A percentile compares a stretch with the other conserved stretches of the same genome.
phyloP scores from a whole-genome alignment of 768 basidiomycete genomes.

The Podaxis mareebaensis region DNA sequence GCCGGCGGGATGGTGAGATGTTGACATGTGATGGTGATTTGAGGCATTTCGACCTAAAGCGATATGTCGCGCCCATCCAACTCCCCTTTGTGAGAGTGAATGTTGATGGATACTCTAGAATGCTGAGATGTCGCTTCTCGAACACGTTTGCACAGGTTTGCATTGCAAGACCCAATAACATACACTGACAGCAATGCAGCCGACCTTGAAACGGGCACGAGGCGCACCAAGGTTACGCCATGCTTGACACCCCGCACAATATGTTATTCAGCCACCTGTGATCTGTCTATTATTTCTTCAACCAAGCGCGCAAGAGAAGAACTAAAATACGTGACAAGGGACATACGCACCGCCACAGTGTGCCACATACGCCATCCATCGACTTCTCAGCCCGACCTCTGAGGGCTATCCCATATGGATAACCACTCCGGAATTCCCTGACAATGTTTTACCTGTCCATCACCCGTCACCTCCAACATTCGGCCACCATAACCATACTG shows the following conservation, averaged over 20 bases:
- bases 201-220: not conserved
- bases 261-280: not conserved
- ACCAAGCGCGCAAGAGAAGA: not conserved
- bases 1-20: not conserved
- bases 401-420: not conserved
- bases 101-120: not conserved
- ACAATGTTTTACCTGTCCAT: not conserved
- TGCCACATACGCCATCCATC: not conserved
- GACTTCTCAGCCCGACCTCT: not conserved
- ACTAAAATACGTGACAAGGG: not conserved
- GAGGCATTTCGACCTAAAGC: not conserved
- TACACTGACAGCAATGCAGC: too few species aligned
- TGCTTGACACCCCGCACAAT: not conserved
- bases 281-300: not conserved
- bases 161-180: too few species aligned
- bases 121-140: not conserved
- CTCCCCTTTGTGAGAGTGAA: not conserved
- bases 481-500: too few species aligned
- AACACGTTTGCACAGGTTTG: too few species aligned
- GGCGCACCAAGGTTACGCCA: not conserved
- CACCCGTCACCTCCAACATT: not conserved
- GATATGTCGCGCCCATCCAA: not conserved
- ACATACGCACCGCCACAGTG: slow-evolving; percentile 1
- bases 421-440: not conserved
- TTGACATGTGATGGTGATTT: not conserved